These are phyloP conservation scores for Penicillium digitatum DNA, from an alignment of 2,329 filamentous ascomycete species.

Conservation along the genomic window DNA sequence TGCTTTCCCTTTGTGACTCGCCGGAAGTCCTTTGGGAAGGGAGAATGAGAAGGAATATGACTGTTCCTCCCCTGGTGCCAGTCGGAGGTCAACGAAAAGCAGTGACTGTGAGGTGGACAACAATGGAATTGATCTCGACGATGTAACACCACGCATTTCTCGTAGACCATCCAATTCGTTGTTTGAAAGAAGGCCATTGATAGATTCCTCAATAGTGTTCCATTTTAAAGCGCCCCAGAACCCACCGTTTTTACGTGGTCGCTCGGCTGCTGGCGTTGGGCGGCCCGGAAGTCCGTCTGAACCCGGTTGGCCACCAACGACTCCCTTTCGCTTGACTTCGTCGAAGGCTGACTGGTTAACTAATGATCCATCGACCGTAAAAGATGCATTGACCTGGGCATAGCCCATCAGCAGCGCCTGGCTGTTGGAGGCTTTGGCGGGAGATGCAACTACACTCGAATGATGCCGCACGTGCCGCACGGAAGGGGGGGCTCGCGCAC, in stretches of 20 bases:
- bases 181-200: conserved; percentile 81
- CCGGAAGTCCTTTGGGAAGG: conserved; percentile 82
- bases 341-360: conserved; percentile 89
- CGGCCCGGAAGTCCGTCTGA: conserved; percentile 69
- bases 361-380: conserved; percentile 84
- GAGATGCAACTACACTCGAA: conserved; percentile 40
- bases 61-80: conserved; percentile 82
- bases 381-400: conserved; percentile 87
- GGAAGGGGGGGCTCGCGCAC: conserved; percentile 50
- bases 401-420: conserved; percentile 98
- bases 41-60: conserved; percentile 83
- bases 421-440: conserved; percentile 18
- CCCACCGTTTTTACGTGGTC: conserved; percentile 63
- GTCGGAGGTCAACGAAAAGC: conserved; percentile 84
- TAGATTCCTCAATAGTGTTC: conserved; percentile 79
- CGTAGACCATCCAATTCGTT: conserved; percentile 89
- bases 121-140: conserved; percentile 80
- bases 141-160: conserved; percentile 86
- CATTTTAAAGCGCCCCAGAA: conserved; percentile 82
- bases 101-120: conserved; percentile 95
- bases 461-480: conserved; percentile 41
- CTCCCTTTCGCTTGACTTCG: conserved; percentile 90
- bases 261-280: conserved; percentile 37
- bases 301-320: conserved; percentile 75
- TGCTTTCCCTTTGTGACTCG: conserved; percentile 82